A percentile compares a stretch with the other conserved stretches of the same genome.
phyloP scores from a whole-genome alignment of 768 basidiomycete genomes.

The Auriscalpium vulgare region DNA sequence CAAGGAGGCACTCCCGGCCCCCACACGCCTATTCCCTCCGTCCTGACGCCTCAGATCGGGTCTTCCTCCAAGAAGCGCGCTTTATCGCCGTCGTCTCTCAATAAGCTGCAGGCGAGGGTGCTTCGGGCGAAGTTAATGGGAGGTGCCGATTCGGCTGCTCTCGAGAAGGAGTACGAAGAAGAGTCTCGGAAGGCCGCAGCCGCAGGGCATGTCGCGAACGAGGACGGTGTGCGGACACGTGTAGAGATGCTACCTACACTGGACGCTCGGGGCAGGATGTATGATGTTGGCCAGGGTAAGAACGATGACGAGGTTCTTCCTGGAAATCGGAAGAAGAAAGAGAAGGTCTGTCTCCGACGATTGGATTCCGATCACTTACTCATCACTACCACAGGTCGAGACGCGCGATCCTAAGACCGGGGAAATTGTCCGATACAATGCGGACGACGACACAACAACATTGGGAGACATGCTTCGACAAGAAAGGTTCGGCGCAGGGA shows the following conservation, averaged over 20 bases:
- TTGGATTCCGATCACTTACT: slow-evolving; percentile 3
- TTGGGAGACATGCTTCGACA: slow-evolving; percentile 90
- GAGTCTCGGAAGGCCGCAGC: slow-evolving; percentile 44
- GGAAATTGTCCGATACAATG: slow-evolving; percentile 80
- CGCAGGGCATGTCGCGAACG: slow-evolving; percentile 24
- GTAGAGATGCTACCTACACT: slow-evolving; percentile 87
- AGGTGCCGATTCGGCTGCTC: slow-evolving; percentile 60
- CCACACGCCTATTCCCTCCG: slow-evolving; percentile 84
- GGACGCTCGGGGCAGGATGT: slow-evolving; percentile 76
- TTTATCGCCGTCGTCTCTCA: slow-evolving; percentile 72
- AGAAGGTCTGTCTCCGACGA: slow-evolving; percentile 36
- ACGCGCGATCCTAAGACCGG: slow-evolving; percentile 88
- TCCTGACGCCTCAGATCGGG: slow-evolving; percentile 62
- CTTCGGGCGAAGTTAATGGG: slow-evolving; percentile 85
- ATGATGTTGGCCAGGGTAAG: slow-evolving; percentile 82
- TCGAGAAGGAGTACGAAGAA: slow-evolving; percentile 83
- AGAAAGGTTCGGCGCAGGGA: slow-evolving; percentile 84
- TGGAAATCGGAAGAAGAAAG: slow-evolving; percentile 77
- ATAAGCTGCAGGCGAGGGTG: slow-evolving; percentile 89
- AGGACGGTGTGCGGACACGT: slow-evolving; percentile 39
- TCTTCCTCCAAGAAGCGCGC: slow-evolving; percentile 29
- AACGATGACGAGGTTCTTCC: slow-evolving; percentile 43
- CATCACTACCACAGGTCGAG: slow-evolving; percentile 50
- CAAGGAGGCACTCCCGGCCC: slow-evolving; percentile 55
- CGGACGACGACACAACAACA: slow-evolving; percentile 81